Percentiles rank a stretch among this genome's conserved stretches.
Evolutionary conservation across 495 filamentous ascomycete species (phyloP).

Genomic region (Penicillium nucicola): DNA sequence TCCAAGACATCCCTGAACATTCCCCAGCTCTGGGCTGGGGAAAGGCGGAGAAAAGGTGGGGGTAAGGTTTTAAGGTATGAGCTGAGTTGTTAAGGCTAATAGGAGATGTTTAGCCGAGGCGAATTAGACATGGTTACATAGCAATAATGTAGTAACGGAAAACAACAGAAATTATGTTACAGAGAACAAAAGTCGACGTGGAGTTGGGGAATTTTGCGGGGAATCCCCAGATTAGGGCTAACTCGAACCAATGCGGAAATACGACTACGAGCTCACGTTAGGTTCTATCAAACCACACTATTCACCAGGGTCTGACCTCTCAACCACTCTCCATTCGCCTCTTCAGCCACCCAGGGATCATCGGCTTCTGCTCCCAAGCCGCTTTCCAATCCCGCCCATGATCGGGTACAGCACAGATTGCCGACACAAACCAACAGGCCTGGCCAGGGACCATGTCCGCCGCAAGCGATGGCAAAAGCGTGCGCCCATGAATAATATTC

Average conservation of each 20-base stretch:
- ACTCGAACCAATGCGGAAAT: not conserved
- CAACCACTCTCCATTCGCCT: constrained; percentile 33
- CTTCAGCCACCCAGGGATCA: constrained; percentile 53
- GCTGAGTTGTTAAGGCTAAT: not conserved
- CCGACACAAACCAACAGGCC: constrained; percentile 46
- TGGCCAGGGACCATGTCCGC: constrained; percentile 31
- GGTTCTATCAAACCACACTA: too few species aligned
- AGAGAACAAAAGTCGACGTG: too few species aligned
- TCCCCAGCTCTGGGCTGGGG: not conserved
- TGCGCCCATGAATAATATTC: constrained; percentile 68
- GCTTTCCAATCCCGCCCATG: constrained; percentile 23
- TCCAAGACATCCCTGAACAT: not conserved
- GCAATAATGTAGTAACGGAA: too few species aligned
- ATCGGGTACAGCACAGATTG: constrained; percentile 47
- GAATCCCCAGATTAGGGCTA: not conserved
- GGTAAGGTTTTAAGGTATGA: not conserved
- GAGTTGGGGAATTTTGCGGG: not conserved
- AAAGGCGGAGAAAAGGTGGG: not conserved
- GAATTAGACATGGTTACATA: too few species aligned
- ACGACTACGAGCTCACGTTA: too few species aligned
- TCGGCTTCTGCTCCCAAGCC: constrained; percentile 50
- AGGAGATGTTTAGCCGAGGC: not conserved
- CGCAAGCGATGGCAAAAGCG: constrained; percentile 63
- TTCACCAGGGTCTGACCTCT: not conserved
- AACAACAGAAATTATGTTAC: too few species aligned